These are phyloP conservation scores for Eurotiales sp. DNA, from an alignment of 2,329 filamentous ascomycete species.

Conservation along the genomic window DNA sequence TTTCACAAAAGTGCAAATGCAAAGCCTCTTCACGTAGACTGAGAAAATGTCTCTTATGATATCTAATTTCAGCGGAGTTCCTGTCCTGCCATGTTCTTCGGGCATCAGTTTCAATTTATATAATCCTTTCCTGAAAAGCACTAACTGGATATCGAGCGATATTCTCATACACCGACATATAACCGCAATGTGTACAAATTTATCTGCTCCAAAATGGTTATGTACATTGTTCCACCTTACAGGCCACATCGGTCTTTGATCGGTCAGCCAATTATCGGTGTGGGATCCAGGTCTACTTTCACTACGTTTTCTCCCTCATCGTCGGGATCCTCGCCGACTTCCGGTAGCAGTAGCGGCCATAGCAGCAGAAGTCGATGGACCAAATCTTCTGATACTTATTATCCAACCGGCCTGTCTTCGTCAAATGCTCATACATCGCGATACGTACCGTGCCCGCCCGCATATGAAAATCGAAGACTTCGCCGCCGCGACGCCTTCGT, in stretches of 20 bases:
- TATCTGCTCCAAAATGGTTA: conserved; percentile 6
- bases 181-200: not conserved
- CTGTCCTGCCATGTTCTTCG: not conserved
- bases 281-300: conserved; percentile 1
- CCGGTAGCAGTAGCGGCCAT: not conserved
- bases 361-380: conserved; percentile 7
- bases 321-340: conserved; percentile 4
- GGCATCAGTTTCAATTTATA: conserved; percentile 11
- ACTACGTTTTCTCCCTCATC: not conserved
- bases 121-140: not conserved
- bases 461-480: conserved; percentile 1
- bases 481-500: conserved; percentile 7
- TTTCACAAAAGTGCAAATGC: too few species aligned
- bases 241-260: conserved; percentile 12
- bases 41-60: too few species aligned
- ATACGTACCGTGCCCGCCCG: conserved; percentile 5
- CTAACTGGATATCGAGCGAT: not conserved
- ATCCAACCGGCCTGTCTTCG: not conserved
- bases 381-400: conserved; percentile 2
- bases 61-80: too few species aligned
- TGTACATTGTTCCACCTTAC: conserved; percentile 10
- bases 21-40: too few species aligned
- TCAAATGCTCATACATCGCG: not conserved
- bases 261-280: conserved; percentile 11
- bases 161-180: not conserved